Evolutionary conservation across 1,284 basidiomycete species (phyloP), one percentile per base, ranked within the genome.

Genomic region (Grifola frondosa): DNA sequence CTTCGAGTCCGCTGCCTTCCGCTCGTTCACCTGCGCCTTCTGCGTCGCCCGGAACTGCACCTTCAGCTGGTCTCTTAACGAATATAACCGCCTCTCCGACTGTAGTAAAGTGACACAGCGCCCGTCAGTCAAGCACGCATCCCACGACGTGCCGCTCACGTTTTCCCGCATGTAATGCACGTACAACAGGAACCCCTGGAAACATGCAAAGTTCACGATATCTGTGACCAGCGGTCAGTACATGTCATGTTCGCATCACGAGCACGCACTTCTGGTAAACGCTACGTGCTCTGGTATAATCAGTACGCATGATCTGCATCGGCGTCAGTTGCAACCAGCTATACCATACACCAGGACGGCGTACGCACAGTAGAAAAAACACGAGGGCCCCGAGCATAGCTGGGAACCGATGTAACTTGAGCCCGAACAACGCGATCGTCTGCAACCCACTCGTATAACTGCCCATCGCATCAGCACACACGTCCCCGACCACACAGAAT

Each of bases 1-100:
- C 61, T 91, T 88, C 2, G 84, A 88, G 52, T 91, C 88, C 2
- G 83, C 76, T 6, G 89, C 84, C 51, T 81, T 81, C 38, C 85
- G 75, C 60, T 94, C 91, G 60, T 89, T 89, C 40, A 90, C 76
- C 63, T 92, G 89, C 5, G 91, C 91, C 47, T 85, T 84, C 62
- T 91, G 88, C 7, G 88, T 90, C 22, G 85, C 87, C 54, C 80
- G 69, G 53, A 74, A 87, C 58, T 91, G 88, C 6, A 80, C 71
- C 64, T 92, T 91, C 53, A 95, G 79, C 58, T 86, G 80, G 43
- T 81, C 77, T 12, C 82, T 74, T 20, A 86, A 67, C 6, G 72
- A 72, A 56, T 80, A 85, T 47, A 84, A 67, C 34, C 80, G 69
- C 24, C 85, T 67, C 50, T 85, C 80, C 1, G 73, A 70, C 68